Base-by-base conservation (phyloP, 2,329 filamentous ascomycete species). In the Trichoderma guizhouense region DNA sequence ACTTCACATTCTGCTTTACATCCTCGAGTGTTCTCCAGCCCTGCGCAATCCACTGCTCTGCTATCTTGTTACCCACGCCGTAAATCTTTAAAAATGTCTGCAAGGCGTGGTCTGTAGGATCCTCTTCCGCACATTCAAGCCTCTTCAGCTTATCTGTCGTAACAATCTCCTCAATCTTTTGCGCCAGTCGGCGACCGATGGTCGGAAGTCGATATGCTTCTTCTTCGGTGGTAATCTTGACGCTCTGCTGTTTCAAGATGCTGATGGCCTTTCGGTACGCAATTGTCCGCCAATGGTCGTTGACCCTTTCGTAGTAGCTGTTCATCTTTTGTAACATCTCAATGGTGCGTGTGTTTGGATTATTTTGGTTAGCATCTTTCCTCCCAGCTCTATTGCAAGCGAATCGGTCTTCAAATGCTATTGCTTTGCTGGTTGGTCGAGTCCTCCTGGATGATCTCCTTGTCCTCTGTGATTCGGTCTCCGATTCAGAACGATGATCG, bases 161-260 rank as follows among this genome's bases (percentile, higher is more conserved):
- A 2, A 90, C 93, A 57, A 98, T 97, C 78, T 98, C 95, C 76
- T 96, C 93, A 74, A 98, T 96, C 80, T 97, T 97, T 30, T 88
- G 85, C 0, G 94, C 94, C 1, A 98, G 83, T 1, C 93, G 87
- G 12, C 84, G 77, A 8, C 95, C 95, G 43, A 98, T 90, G 72
- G 86, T 87, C 1, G 90, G 89, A 1, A 98, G 85, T 2, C 82
- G 80, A 12, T 86, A 82, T 0, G 95, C 95, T 79, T 97, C 87
- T 63, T 90, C 86, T 72, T 88, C 90, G 0, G 91, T 95, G 5
- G 81, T 84, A 72, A 98, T 88, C 77, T 89, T 91, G 62, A 75
- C 76, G 0, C 83, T 78, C 73, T 95, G 91, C 62, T 88, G 90
- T 58, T 89, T 89, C 14, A 98, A 85, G 3, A 89, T 92, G n/a